These are phyloP conservation scores for Neofusicoccum ribis DNA, from an alignment of 2,329 filamentous ascomycete genomes.

Conservation along the genomic window DNA sequence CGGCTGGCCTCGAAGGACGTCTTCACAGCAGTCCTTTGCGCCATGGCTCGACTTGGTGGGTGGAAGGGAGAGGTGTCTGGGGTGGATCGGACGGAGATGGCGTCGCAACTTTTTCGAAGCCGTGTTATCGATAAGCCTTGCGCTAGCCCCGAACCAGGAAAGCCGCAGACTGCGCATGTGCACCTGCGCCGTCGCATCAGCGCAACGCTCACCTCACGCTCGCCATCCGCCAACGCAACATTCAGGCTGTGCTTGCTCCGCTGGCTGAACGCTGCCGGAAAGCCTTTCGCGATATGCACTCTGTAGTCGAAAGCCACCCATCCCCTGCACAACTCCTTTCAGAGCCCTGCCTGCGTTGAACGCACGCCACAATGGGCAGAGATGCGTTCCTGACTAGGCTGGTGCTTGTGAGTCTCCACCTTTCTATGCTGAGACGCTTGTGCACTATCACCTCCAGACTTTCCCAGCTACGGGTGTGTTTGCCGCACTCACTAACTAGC, in stretches of 20 bases:
- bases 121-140: conserved; percentile 1
- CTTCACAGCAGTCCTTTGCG: conserved; percentile 62
- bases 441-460: not conserved
- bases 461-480: not conserved
- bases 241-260: not conserved
- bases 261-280: too few relatives aligned
- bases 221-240: not conserved
- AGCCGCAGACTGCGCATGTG: not conserved
- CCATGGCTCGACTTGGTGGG: conserved; percentile 37
- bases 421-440: not conserved
- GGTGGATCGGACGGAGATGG: not conserved
- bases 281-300: not conserved
- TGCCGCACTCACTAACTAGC: too few relatives aligned
- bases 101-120: conserved; percentile 18
- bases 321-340: not conserved
- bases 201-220: not conserved
- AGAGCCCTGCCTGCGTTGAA: not conserved
- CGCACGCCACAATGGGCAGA: conserved; percentile 15
- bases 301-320: not conserved
- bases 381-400: conserved; percentile 21
- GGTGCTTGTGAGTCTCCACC: conserved; percentile 16
- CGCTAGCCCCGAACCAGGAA: not conserved
- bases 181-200: not conserved
- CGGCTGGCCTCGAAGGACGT: conserved; percentile 85
- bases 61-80: not conserved